These are phyloP conservation scores for Aspergillus vadensis DNA, from an alignment of 2,329 filamentous ascomycete genomes.

Conservation along the genomic window DNA sequence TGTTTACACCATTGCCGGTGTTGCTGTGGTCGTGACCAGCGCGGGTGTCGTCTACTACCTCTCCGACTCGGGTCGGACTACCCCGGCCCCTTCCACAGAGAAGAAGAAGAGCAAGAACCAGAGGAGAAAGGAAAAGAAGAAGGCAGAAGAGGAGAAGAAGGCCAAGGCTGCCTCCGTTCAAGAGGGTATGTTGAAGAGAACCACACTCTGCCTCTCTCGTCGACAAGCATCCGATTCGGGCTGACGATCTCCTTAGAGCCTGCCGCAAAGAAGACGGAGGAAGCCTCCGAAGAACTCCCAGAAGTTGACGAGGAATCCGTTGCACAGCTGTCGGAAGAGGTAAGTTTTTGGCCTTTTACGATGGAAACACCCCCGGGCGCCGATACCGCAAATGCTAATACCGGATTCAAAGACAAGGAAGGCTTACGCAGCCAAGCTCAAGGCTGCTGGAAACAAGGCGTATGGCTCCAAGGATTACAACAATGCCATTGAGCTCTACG, in stretches of 20 bases:
- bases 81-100: slow-evolving; percentile 43
- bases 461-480: slow-evolving; percentile 94
- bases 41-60: slow-evolving; percentile 94
- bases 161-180: slow-evolving; percentile 50
- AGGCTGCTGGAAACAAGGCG: slow-evolving; percentile 93
- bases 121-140: slow-evolving; percentile 70
- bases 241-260: slow-evolving; percentile 28
- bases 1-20: slow-evolving; percentile 94
- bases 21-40: slow-evolving; percentile 86
- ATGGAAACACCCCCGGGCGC: not conserved
- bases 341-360: slow-evolving; percentile 27
- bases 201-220: slow-evolving; percentile 39
- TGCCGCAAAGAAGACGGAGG: slow-evolving; percentile 54
- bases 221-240: slow-evolving; percentile 25
- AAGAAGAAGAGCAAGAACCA: slow-evolving; percentile 87
- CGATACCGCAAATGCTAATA: not conserved
- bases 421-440: slow-evolving; percentile 85
- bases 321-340: slow-evolving; percentile 50
- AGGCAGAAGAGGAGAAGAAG: slow-evolving; percentile 56
- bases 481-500: slow-evolving; percentile 90
- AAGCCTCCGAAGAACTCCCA: slow-evolving; percentile 65
- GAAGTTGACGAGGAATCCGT: slow-evolving; percentile 59
- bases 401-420: slow-evolving; percentile 66
- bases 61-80: slow-evolving; percentile 53
- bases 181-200: slow-evolving; percentile 36